Evolutionary conservation across 352 stramenopile species (phyloP).

Genomic region (Pseudoperonospora humuli): DNA sequence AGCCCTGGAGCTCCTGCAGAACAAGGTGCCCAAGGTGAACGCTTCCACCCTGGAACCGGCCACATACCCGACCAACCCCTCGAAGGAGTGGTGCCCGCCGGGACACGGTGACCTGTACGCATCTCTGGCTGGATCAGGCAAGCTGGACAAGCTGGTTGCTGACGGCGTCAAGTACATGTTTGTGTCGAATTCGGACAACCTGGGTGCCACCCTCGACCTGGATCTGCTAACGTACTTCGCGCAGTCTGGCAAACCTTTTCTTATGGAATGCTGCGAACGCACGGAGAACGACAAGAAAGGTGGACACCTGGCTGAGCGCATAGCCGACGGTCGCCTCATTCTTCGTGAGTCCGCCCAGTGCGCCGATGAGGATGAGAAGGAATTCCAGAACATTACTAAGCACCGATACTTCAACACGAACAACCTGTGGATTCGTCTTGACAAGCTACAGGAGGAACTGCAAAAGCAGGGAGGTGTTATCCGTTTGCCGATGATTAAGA

Average conservation of each 20-base stretch:
- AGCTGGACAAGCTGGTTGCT: conserved; percentile 78
- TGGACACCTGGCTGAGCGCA: conserved; percentile 91
- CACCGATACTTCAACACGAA: conserved; percentile 88
- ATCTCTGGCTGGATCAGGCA: conserved; percentile 75
- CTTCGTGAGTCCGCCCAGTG: conserved; percentile 89
- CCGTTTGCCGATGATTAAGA: conserved; percentile 84
- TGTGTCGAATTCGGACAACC: conserved; percentile 86
- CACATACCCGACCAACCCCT: conserved; percentile 44
- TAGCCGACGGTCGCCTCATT: conserved; percentile 91
- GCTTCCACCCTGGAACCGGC: conserved; percentile 74
- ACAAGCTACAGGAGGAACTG: conserved; percentile 79
- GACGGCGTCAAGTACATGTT: conserved; percentile 89
- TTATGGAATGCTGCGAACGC: conserved; percentile 95
- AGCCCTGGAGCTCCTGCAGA: conserved; percentile 96
- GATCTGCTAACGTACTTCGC: conserved; percentile 86
- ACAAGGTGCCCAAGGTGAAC: conserved; percentile 96
- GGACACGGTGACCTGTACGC: conserved; percentile 83
- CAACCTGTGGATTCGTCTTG: conserved; percentile 85
- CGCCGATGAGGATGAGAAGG: conserved; percentile 67
- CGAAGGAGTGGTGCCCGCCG: conserved; percentile 84
- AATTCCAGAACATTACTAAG: conserved; percentile 87
- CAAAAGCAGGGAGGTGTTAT: conserved; percentile 76
- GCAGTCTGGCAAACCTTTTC: conserved; percentile 82
- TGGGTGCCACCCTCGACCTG: conserved; percentile 74
- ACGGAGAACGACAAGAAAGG: conserved; percentile 99